phyloP scores from a whole-genome alignment of 345 rosid species.

The Salix koriyanagi region DNA sequence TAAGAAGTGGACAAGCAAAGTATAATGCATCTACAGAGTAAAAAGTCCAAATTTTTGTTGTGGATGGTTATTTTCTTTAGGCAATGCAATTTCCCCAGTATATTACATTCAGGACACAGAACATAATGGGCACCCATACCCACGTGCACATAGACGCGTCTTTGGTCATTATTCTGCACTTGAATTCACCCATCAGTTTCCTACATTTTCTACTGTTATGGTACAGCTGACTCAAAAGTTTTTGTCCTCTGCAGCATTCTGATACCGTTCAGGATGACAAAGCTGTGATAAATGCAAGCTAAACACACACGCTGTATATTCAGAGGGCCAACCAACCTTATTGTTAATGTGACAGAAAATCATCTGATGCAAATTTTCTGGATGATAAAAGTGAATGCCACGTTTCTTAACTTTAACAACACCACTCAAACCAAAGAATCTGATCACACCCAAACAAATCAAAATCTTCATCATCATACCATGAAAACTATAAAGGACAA shows the following conservation, averaged over 20 bases:
- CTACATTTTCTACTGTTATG: conserved; percentile 12
- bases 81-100: conserved; percentile 7
- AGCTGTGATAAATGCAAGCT: conserved; percentile 3
- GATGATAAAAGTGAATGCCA: conserved; percentile 12
- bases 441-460: neutral
- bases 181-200: neutral
- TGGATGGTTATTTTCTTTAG: conserved; percentile 15
- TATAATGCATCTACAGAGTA: conserved; percentile 7
- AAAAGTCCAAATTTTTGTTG: neutral
- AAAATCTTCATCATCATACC: neutral
- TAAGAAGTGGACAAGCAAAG: conserved; percentile 14
- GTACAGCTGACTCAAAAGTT: conserved; percentile 6
- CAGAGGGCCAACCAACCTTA: conserved; percentile 16
- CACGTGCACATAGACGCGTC: conserved; percentile 15
- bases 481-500: neutral
- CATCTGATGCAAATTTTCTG: conserved; percentile 17
- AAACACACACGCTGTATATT: conserved; percentile 3
- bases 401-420: neutral
- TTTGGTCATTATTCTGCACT: neutral
- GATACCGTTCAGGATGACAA: neutral
- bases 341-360: neutral
- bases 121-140: conserved; percentile 11
- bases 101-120: conserved; percentile 4
- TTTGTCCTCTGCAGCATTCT: conserved; percentile 5
- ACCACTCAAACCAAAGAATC: neutral